These are phyloP conservation scores for Phytopythium kandeliae DNA, from an alignment of 352 stramenopile genomes.

Conservation along the genomic window DNA sequence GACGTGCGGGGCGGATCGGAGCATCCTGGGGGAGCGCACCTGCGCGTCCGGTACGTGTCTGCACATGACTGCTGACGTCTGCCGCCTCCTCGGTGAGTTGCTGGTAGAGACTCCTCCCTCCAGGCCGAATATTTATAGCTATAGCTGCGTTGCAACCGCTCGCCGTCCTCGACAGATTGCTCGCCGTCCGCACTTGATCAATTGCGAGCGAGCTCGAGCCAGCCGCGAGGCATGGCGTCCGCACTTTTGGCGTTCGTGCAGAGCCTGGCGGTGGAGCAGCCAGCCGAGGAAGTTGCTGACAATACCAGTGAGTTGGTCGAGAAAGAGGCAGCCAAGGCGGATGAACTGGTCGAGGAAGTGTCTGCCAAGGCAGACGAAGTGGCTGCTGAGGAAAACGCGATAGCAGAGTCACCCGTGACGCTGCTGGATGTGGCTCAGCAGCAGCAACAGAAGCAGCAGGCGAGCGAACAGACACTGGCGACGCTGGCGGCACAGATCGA, in stretches of 20 bases:
- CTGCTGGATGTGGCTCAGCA: constrained; percentile 32
- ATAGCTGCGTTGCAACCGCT: neutral
- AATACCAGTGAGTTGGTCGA: neutral
- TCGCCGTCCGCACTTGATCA: too few relatives aligned
- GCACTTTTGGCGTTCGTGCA: constrained; percentile 36
- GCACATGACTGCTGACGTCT: too few relatives aligned
- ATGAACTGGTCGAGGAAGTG: constrained; percentile 24
- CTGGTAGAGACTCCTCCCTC: too few relatives aligned
- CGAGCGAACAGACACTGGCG: constrained; percentile 11
- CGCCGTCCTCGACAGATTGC: too few relatives aligned
- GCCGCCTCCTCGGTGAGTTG: too few relatives aligned
- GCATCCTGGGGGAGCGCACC: constrained; percentile 2
- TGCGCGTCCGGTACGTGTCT: constrained; percentile 39
- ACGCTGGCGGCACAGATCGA: constrained; percentile 34
- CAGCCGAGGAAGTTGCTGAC: constrained; percentile 3
- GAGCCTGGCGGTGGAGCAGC: constrained; percentile 16
- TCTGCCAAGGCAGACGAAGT: constrained; percentile 17
- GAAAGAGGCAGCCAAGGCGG: constrained; percentile 8
- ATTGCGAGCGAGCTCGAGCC: too few relatives aligned
- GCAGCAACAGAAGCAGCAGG: constrained; percentile 8
- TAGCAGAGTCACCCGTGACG: constrained; percentile 5
- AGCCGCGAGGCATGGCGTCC: constrained; percentile 27
- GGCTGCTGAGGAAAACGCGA: too few relatives aligned
- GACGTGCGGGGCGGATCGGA: neutral
- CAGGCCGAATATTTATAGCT: neutral